phyloP scores from a whole-genome alignment of 2,329 filamentous ascomycete species.

The Fusarium sp. region DNA sequence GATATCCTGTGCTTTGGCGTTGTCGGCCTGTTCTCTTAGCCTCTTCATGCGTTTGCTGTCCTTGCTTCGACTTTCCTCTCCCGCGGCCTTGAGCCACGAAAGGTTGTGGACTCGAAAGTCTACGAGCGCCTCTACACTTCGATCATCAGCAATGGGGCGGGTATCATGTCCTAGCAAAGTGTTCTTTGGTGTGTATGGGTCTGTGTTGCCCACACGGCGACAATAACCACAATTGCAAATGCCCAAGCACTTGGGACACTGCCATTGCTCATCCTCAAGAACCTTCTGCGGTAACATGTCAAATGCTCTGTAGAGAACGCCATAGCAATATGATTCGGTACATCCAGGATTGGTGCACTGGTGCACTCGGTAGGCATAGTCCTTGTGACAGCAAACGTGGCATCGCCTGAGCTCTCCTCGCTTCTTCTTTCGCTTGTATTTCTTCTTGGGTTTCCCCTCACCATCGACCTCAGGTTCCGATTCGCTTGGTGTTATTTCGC shows the following conservation, averaged over 20 bases:
- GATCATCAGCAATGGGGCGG: slow-evolving; percentile 86
- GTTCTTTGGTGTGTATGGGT: slow-evolving; percentile 86
- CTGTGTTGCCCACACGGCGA: slow-evolving; percentile 73
- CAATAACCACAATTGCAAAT: slow-evolving; percentile 91
- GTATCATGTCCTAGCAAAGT: slow-evolving; percentile 94
- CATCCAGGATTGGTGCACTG: slow-evolving; percentile 80
- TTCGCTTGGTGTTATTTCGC: slow-evolving; percentile 61
- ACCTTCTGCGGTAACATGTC: slow-evolving; percentile 87
- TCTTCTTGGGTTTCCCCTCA: slow-evolving; percentile 71
- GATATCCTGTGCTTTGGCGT: slow-evolving; percentile 66
- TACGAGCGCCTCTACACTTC: slow-evolving; percentile 90
- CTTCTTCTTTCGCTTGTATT: slow-evolving; percentile 67
- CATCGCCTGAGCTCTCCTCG: slow-evolving; percentile 72
- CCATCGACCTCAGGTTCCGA: slow-evolving; percentile 73
- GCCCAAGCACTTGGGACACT: slow-evolving; percentile 86
- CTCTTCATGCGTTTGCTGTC: slow-evolving; percentile 69
- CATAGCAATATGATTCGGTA: slow-evolving; percentile 86
- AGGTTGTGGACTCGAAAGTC: slow-evolving; percentile 93
- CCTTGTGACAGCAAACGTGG: slow-evolving; percentile 85
- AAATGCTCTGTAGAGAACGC: slow-evolving; percentile 90
- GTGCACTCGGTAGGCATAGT: slow-evolving; percentile 87
- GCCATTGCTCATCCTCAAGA: slow-evolving; percentile 85
- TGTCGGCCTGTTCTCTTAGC: slow-evolving; percentile 67
- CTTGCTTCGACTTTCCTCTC: slow-evolving; percentile 69
- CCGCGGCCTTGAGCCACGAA: slow-evolving; percentile 77